phyloP scores from a whole-genome alignment of 306 rosid species.

The Vicia faba region DNA sequence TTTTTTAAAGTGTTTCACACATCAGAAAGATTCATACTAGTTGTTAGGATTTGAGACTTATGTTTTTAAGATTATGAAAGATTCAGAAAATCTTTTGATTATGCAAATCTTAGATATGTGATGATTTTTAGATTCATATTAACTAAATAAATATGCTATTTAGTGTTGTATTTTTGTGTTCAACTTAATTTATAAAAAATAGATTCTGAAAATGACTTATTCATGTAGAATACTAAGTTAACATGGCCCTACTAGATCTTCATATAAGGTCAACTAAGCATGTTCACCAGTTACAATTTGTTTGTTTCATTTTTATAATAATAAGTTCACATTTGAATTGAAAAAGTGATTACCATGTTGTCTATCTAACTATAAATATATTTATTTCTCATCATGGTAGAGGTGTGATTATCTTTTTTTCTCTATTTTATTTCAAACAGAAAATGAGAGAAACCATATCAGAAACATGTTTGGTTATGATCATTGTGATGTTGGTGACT shows the following conservation, averaged over 20 bases:
- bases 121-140: constrained; percentile 35
- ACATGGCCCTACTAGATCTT: constrained; percentile 48
- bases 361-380: constrained; percentile 27
- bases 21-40: constrained; percentile 36
- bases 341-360: constrained; percentile 39
- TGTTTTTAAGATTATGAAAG: constrained; percentile 28
- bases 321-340: constrained; percentile 35
- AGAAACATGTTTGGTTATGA: constrained; percentile 45
- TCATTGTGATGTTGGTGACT: constrained; percentile 39
- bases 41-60: constrained; percentile 32
- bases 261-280: constrained; percentile 51
- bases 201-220: constrained; percentile 44
- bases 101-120: constrained; percentile 21
- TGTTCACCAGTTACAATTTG: constrained; percentile 35
- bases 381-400: constrained; percentile 40
- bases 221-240: constrained; percentile 40
- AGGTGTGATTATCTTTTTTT: constrained; percentile 19
- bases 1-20: constrained; percentile 28
- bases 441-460: constrained; percentile 54
- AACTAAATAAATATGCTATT: neutral
- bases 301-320: constrained; percentile 12
- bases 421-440: constrained; percentile 37
- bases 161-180: constrained; percentile 1
- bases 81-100: constrained; percentile 39
- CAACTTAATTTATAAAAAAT: neutral